A percentile compares a stretch with the other conserved stretches of the same genome.
These are phyloP conservation scores for Umbilicus rupestris DNA, from an alignment of 164 flowering plant species.

Conservation along the genomic window DNA sequence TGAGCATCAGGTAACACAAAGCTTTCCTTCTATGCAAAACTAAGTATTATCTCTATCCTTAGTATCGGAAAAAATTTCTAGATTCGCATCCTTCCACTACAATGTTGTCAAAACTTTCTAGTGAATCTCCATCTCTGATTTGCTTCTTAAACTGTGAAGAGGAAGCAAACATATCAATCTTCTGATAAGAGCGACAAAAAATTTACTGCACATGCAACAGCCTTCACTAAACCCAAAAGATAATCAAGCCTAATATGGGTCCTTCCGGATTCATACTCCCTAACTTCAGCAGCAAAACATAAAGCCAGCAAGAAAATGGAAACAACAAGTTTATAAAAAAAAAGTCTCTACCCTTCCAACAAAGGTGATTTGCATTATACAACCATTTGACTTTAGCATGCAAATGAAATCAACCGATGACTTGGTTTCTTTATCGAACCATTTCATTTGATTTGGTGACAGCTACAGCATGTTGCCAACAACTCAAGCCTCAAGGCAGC, in stretches of 20 bases:
- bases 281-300: too few species aligned
- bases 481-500: constrained; percentile 2
- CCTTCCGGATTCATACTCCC: too few species aligned
- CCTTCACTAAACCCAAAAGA: too few species aligned
- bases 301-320: background rate
- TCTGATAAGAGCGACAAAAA: background rate
- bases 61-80: too few species aligned
- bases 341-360: background rate
- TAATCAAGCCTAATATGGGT: too few species aligned
- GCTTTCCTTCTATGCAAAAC: background rate
- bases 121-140: too few species aligned
- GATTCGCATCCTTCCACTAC: background rate
- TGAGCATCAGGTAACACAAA: background rate
- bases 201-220: too few species aligned
- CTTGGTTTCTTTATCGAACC: background rate
- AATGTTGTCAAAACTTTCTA: too few species aligned
- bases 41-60: too few species aligned
- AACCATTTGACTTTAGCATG: background rate
- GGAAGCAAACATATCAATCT: background rate
- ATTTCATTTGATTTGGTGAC: background rate
- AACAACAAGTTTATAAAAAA: too few species aligned
- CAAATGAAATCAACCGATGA: too few species aligned
- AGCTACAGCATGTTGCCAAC: background rate
- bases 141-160: background rate
- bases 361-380: background rate